A percentile compares a stretch with the other conserved stretches of the same genome.
phyloP scores from a whole-genome alignment of 2,329 filamentous ascomycete genomes.

The Pseudocercospora fijiensis region DNA sequence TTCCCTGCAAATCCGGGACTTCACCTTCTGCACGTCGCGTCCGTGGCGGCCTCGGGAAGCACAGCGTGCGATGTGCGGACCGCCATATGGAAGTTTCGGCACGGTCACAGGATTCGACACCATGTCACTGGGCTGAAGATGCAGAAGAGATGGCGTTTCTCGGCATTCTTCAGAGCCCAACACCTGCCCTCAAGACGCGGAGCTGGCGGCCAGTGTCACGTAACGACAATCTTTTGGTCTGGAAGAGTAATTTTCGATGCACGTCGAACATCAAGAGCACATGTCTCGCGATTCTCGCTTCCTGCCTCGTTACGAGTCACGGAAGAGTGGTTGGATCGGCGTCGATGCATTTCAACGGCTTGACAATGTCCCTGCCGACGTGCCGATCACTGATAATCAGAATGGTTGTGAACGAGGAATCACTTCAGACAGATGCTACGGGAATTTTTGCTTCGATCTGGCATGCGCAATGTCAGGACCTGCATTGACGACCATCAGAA shows the following conservation, averaged over 20 bases:
- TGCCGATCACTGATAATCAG: background rate
- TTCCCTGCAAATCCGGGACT: background rate
- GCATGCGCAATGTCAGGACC: background rate
- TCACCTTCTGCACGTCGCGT: background rate
- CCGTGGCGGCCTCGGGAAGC: background rate
- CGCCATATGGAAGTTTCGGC: background rate
- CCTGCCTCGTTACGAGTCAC: background rate
- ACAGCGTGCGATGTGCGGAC: background rate
- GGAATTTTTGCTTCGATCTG: background rate
- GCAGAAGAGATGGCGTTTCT: background rate
- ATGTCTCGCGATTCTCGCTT: background rate
- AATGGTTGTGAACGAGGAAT: background rate
- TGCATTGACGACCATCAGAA: background rate
- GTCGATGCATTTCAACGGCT: background rate
- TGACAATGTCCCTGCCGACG: background rate
- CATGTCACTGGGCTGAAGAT: background rate
- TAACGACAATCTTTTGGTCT: background rate
- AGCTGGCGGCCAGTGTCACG: too few relatives aligned
- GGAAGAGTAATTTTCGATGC: background rate
- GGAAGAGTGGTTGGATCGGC: conserved; percentile 1
- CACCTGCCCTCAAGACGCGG: too few relatives aligned
- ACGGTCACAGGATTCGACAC: background rate
- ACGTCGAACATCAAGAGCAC: background rate
- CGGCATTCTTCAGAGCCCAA: too few relatives aligned
- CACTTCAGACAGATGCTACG: background rate